A percentile compares a stretch with the other conserved stretches of the same genome.
These are phyloP conservation scores for Balamuthia mandrillaris DNA, from an alignment of 208 protist genomes.

Conservation along the genomic window DNA sequence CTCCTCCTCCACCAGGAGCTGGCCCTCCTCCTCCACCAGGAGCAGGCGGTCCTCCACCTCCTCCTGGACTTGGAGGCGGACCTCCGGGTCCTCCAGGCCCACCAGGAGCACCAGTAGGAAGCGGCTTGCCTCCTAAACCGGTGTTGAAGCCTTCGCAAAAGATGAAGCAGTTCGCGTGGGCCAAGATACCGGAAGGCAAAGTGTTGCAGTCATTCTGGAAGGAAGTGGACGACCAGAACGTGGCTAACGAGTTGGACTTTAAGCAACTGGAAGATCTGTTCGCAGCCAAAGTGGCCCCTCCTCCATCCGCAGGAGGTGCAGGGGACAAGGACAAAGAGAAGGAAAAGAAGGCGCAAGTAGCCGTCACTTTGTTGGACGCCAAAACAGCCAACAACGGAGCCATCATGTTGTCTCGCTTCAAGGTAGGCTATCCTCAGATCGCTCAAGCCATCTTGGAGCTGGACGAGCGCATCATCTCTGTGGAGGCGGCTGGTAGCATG, in stretches of 20 bases:
- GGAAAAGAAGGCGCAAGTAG: too few relatives aligned
- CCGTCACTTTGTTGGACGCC: too few relatives aligned
- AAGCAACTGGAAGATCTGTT: not conserved
- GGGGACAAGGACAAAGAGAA: too few relatives aligned
- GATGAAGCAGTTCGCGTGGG: slow-evolving; percentile 15
- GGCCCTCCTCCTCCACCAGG: not conserved
- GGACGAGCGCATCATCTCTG: slow-evolving; percentile 16
- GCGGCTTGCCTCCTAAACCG: not conserved
- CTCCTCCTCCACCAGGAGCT: not conserved
- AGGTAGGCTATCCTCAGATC: not conserved
- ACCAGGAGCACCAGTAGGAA: not conserved
- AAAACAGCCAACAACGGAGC: too few relatives aligned
- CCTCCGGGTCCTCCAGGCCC: not conserved
- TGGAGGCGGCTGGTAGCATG: slow-evolving; percentile 22
- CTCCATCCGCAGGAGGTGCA: too few relatives aligned
- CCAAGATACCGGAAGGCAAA: slow-evolving; percentile 7
- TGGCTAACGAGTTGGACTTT: not conserved
- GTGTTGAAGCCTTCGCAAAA: not conserved
- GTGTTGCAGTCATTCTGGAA: not conserved
- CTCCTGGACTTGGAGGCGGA: not conserved
- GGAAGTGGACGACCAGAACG: not conserved
- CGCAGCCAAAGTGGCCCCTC: not conserved
- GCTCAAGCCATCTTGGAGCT: slow-evolving; percentile 18
- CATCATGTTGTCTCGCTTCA: slow-evolving; percentile 54
- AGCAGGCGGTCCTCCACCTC: not conserved